Conservation (phyloP, 371 early-diverging fungal species). For the Blakeslea trispora region DNA sequence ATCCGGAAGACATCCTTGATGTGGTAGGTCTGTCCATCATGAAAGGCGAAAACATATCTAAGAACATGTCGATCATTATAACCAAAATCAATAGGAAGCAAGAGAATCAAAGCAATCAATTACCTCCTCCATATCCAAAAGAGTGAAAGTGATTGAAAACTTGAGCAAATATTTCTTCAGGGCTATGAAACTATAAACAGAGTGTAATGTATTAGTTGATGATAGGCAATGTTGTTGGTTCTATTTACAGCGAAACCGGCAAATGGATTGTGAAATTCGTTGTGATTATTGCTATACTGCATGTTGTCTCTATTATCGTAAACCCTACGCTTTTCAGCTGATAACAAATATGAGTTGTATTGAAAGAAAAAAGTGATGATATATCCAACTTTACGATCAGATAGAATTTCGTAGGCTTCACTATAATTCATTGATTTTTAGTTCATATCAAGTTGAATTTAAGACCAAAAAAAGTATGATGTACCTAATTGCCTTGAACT, state of each 20-base stretch:
- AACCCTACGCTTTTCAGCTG: conserved; percentile 42
- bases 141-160: conserved; percentile 39
- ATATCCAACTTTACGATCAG: conserved; percentile 43
- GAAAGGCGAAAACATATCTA: conserved; percentile 1
- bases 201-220: neutral
- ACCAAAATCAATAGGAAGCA: no score
- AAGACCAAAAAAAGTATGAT: no score
- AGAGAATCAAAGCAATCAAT: neutral
- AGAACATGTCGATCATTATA: no score
- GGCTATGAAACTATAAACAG: conserved; percentile 45
- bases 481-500: conserved; percentile 54
- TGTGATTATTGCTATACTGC: conserved; percentile 2
- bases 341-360: neutral
- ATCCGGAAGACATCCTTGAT: neutral
- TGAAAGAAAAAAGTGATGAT: conserved; percentile 3
- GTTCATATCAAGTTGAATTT: neutral
- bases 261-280: conserved; percentile 24
- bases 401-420: conserved; percentile 58
- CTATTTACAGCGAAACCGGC: conserved; percentile 35
- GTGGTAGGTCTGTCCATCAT: conserved; percentile 2
- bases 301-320: conserved; percentile 34
- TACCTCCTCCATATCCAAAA: conserved; percentile 4
- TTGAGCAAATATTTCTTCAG: conserved; percentile 50
- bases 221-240: neutral
- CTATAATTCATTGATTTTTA: conserved; percentile 19